These are phyloP conservation scores for Bolboschoenus planiculmis DNA, from an alignment of 176 grass and related monocot genomes.

Conservation along the genomic window DNA sequence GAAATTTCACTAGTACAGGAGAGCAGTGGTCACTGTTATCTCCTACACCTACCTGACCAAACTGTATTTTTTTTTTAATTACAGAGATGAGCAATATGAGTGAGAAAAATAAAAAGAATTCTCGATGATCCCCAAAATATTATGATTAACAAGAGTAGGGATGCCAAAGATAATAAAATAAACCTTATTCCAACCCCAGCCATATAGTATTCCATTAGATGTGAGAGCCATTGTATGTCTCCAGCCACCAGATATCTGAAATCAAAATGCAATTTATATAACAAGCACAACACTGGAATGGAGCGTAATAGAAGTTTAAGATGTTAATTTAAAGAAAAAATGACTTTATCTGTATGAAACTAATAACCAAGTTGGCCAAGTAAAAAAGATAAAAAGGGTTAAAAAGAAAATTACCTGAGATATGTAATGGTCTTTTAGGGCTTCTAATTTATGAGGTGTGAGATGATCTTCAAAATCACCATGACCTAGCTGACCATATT, in stretches of 20 bases:
- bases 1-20: constrained; percentile 47
- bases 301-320: not conserved
- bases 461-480: constrained; percentile 75
- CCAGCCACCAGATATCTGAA: constrained; percentile 79
- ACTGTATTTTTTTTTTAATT: constrained; percentile 27
- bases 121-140: not conserved
- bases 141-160: not conserved
- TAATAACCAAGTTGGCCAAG: not conserved
- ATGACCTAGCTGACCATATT: constrained; percentile 77
- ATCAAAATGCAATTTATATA: not conserved
- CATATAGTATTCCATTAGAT: constrained; percentile 56
- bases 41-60: constrained; percentile 56
- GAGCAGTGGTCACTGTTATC: constrained; percentile 58
- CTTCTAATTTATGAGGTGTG: constrained; percentile 44
- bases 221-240: constrained; percentile 66
- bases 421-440: constrained; percentile 38
- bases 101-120: not conserved
- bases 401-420: constrained; percentile 38
- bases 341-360: not conserved
- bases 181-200: constrained; percentile 90
- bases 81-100: not conserved
- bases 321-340: not conserved
- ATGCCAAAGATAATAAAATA: not conserved
- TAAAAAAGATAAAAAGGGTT: not conserved
- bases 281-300: not conserved